These are phyloP conservation scores for Radiomyces spectabilis DNA, from an alignment of 192 early-diverging fungal species.

Conservation along the genomic window DNA sequence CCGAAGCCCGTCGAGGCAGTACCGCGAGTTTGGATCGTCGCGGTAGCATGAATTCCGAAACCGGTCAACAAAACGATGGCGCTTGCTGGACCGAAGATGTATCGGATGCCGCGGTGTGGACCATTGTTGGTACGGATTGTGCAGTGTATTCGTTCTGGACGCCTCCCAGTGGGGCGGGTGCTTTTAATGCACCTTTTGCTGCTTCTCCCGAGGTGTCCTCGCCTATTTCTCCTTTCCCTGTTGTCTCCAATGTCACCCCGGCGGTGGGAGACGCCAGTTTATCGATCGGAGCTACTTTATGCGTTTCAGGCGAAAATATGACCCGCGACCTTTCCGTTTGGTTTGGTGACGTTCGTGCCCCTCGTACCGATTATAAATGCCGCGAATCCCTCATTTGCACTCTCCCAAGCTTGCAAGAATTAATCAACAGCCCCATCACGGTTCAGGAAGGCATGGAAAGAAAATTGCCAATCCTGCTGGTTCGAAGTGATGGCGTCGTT, in stretches of 20 bases:
- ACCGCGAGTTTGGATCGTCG: background rate
- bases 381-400: conserved; percentile 35
- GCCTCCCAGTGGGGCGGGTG: conserved; percentile 15
- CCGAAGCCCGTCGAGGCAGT: background rate
- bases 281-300: too few species aligned
- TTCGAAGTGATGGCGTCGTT: conserved; percentile 30
- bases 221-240: too few species aligned
- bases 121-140: conserved; percentile 78
- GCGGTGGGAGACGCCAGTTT: too few species aligned
- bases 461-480: conserved; percentile 21
- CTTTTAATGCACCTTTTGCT: conserved; percentile 2
- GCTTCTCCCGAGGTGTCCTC: too few species aligned
- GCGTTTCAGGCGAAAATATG: conserved; percentile 66
- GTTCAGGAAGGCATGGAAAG: background rate
- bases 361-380: conserved; percentile 37
- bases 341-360: conserved; percentile 58
- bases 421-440: conserved; percentile 3
- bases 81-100: conserved; percentile 71
- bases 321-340: conserved; percentile 59
- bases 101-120: conserved; percentile 86
- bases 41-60: background rate
- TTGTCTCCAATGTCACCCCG: too few species aligned
- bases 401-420: conserved; percentile 26
- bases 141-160: conserved; percentile 45
- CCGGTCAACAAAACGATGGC: background rate